These are phyloP conservation scores for Debaryomyces psychrophilus DNA, from an alignment of 1,139 yeast species.

Conservation along the genomic window DNA sequence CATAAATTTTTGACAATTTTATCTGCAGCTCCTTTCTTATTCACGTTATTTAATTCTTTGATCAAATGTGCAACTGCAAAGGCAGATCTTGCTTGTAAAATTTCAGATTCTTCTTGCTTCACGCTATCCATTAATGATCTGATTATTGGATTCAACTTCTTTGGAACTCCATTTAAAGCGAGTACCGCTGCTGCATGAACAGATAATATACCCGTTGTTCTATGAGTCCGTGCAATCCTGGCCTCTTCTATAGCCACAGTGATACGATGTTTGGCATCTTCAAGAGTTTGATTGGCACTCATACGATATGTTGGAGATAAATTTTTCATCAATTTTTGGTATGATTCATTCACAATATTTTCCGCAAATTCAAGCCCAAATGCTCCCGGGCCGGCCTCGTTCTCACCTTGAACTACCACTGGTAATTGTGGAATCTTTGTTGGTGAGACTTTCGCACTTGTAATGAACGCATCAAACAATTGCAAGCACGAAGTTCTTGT, in stretches of 20 bases:
- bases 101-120: slow-evolving; percentile 69
- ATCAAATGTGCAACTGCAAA: slow-evolving; percentile 68
- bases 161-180: slow-evolving; percentile 67
- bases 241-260: slow-evolving; percentile 72
- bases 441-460: slow-evolving; percentile 73
- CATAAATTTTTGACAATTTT: slow-evolving; percentile 88
- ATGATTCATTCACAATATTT: slow-evolving; percentile 65
- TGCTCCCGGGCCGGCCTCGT: slow-evolving; percentile 94
- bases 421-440: slow-evolving; percentile 83
- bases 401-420: slow-evolving; percentile 89
- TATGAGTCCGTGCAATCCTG: slow-evolving; percentile 50
- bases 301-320: slow-evolving; percentile 76
- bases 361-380: slow-evolving; percentile 82
- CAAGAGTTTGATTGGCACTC: slow-evolving; percentile 71
- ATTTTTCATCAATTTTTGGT: slow-evolving; percentile 62
- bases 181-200: slow-evolving; percentile 77
- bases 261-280: slow-evolving; percentile 77
- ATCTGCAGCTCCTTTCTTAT: slow-evolving; percentile 76
- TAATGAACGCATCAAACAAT: slow-evolving; percentile 74
- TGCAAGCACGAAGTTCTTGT: slow-evolving; percentile 88
- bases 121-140: slow-evolving; percentile 92
- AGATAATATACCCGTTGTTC: slow-evolving; percentile 69
- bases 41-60: slow-evolving; percentile 53
- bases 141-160: slow-evolving; percentile 85
- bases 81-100: slow-evolving; percentile 75